Base-by-base conservation (phyloP, 805 yeast species). In the Limtongia smithiae region DNA sequence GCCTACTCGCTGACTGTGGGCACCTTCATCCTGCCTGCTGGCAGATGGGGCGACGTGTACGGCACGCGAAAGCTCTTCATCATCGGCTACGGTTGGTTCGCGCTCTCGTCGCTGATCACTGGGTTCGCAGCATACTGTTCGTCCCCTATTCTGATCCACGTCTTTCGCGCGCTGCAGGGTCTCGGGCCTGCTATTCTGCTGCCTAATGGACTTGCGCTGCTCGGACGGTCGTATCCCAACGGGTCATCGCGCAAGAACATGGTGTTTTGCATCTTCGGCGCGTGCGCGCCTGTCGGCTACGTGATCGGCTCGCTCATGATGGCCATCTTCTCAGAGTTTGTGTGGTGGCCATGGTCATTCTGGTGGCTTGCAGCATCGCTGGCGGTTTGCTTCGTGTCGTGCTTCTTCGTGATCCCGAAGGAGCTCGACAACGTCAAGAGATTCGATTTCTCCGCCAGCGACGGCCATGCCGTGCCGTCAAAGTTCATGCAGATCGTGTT, bases 1-100 rank as follows among this genome's bases (percentile, higher is more conserved):
- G 76, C 86, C 0, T 83, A 78, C 62, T 80, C 87, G 0, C 66
- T 85, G 46, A 79, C 87, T 0, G 78, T 83, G 4, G 91, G 91
- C 11, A 82, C 91, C 0, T 79, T 84, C 54, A 83, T 85, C 43
- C 64, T 85, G 32, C 69, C 81, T 3, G 75, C 83, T 32, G 93
- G 93, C 7, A 72, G 81, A 42, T 61, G 83, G 39, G 93, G 94
- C 30, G 94, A 85, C 60, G 68, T 83, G 11, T 79, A 77, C 57
- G 93, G 93, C 0, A 69, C 82, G 45, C 80, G 79, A 50, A 67
- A 63, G 35, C 65, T 79, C n/a, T 70, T 81, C 46, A 36, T 79
- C 0, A 58, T 70, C 3, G 88, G 91, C 0, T 80, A 80, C 65
- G 41, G 65, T 5, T 76, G 85, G 79, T 65, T 75, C 2, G 59